These are phyloP conservation scores for Sequoiadendron giganteum DNA, from an alignment of 75 land plant genomes.

Conservation along the genomic window DNA sequence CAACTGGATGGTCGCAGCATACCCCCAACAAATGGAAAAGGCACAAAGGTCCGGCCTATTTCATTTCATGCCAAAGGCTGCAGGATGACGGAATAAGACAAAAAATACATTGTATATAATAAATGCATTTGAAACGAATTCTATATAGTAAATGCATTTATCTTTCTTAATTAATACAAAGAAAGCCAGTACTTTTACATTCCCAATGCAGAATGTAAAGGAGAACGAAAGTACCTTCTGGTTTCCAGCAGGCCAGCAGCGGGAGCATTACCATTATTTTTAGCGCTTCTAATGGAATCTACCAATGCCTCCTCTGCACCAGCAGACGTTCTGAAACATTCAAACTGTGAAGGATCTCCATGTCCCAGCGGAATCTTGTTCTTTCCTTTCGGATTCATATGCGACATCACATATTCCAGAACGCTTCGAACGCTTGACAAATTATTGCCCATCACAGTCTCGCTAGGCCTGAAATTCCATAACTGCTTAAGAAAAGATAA, in stretches of 20 bases:
- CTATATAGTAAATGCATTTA: too few species aligned
- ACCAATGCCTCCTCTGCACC: conserved; percentile 53
- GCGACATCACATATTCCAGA: conserved; percentile 22
- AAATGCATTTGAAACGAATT: too few species aligned
- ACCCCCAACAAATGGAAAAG: too few species aligned
- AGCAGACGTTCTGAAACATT: conserved; percentile 45
- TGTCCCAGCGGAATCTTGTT: conserved; percentile 56
- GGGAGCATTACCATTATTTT: conserved; percentile 65
- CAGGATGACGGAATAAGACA: too few species aligned
- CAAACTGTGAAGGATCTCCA: conserved; percentile 77
- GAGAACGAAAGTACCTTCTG: conserved; percentile 34
- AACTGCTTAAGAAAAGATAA: not conserved
- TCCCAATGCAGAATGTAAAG: too few species aligned
- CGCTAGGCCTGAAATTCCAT: conserved; percentile 32
- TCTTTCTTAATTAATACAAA: too few species aligned
- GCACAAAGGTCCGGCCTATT: too few species aligned
- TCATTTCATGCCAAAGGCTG: too few species aligned
- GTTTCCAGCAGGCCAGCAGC: conserved; percentile 46
- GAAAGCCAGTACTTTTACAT: too few species aligned
- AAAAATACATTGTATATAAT: too few species aligned
- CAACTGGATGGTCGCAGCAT: too few species aligned
- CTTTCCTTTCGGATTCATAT: conserved; percentile 31
- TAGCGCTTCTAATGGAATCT: conserved; percentile 37
- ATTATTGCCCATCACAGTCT: not conserved
- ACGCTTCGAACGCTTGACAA: conserved; percentile 24